Evolutionary conservation across 768 basidiomycete species (phyloP), one percentile per base, ranked within the genome.

Genomic region (Lactifluus echinatus): DNA sequence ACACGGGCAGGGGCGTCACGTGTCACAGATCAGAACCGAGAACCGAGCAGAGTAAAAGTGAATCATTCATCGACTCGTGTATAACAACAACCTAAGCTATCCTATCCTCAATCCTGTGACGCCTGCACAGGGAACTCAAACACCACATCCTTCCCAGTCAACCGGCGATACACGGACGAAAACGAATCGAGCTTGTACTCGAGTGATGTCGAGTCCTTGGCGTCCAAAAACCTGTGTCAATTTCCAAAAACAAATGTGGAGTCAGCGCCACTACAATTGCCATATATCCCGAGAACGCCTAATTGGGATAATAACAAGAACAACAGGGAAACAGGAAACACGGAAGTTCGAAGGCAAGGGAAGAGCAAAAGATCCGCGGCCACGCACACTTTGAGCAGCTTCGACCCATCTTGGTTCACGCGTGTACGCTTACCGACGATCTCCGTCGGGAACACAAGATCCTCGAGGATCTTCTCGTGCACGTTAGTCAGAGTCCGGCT

Each of bases 181-280:
- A 98, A 99, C 63, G 94, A 95, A 77, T 99, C 96, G 66, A 98
- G 82, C 83, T 99, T 99, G 88, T 99, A 97, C 80, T 98, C 96
- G 71, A 98, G 81, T 68, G 92, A 89, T 72, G 93, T 98, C 55
- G 93, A 84, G 71, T 99, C 96, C 75, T 98, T 98, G 64, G 92
- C 79, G 80, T 99, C 96, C 65, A 99, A 87, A 80, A 93, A 87
- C 65, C 95, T 98, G 66, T 28, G 8, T 17, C 17, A 4, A 39
- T 15, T 46, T 39, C 36, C 36, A 4, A 28, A 54, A 39, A 33
- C 37, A 11, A 12, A 15, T 42, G 39, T 19, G 10, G 4, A 21
- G 57, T 58, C 47, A 58, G 57, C 39, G n/a, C 36, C 28, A 19
- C 8, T 51, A n/a, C 12, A 12, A 2, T 21, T 2, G 28, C 57